These are phyloP conservation scores for Spirogloea muscicola DNA, from an alignment of 139 green algal genomes.

Conservation along the genomic window DNA sequence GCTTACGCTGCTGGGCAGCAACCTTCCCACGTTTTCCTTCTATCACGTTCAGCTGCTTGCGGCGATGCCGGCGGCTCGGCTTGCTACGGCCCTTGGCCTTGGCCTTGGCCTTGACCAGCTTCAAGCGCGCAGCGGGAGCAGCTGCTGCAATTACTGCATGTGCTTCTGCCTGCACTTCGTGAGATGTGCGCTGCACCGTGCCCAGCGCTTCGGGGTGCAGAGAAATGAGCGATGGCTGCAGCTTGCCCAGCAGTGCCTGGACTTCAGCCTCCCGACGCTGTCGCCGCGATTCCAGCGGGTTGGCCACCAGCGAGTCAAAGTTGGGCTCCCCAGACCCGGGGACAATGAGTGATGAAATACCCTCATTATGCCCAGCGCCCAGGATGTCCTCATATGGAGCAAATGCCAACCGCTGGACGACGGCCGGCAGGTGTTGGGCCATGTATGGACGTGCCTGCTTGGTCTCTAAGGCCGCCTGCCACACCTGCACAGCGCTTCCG, in stretches of 20 bases:
- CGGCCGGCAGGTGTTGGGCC: slow-evolving; percentile 32
- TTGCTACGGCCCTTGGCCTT: slow-evolving; percentile 80
- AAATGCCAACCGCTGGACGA: slow-evolving; percentile 65
- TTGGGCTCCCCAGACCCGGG: slow-evolving; percentile 93
- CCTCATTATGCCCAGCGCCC: slow-evolving; percentile 65
- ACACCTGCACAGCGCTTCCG: slow-evolving; percentile 54
- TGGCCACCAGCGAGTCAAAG: slow-evolving; percentile 92
- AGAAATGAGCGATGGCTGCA: slow-evolving; percentile 91
- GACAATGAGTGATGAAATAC: slow-evolving; percentile 71
- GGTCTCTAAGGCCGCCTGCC: slow-evolving; percentile 65
- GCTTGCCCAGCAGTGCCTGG: slow-evolving; percentile 92
- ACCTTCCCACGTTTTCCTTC: slow-evolving; percentile 45
- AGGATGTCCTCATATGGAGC: slow-evolving; percentile 95
- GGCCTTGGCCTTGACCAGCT: slow-evolving; percentile 10
- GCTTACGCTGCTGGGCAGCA: too few relatives aligned
- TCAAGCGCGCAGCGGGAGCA: slow-evolving; percentile 76
- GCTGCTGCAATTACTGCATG: slow-evolving; percentile 55
- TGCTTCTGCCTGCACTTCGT: slow-evolving; percentile 63
- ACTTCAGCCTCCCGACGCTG: slow-evolving; percentile 88
- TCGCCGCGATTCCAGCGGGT: slow-evolving; percentile 77
- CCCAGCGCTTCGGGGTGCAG: slow-evolving; percentile 84
- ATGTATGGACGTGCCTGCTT: slow-evolving; percentile 88
- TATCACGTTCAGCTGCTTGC: slow-evolving; percentile 90
- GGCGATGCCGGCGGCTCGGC: slow-evolving; percentile 67
- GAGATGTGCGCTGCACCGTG: slow-evolving; percentile 66